Base-by-base conservation (phyloP, 768 basidiomycete species). In the Tricholoma furcatifolium region DNA sequence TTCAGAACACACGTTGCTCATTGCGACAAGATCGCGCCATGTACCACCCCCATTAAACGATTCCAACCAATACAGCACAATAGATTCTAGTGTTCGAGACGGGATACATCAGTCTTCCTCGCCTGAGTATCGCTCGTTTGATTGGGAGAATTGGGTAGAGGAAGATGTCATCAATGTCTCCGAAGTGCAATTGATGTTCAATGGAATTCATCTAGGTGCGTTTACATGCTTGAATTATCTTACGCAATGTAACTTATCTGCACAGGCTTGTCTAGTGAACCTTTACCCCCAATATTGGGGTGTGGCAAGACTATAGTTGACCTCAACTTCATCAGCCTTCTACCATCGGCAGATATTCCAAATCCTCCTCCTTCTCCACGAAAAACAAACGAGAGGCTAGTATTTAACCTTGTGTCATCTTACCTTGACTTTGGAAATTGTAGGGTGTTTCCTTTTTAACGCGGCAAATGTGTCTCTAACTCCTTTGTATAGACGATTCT, bases 351-450 rank as follows among this genome's bases (percentile, higher is more conserved):
- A 17, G 49, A 58, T 39, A 35, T 17, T n/a, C 45, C 39, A 41
- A 48, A 51, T 12, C 20, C 35, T 23, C 43, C 55, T 43, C 48
- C 42, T 38, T 62, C 58, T 14, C 60, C 56, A 31, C 54, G 47
- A 53, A 50, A 55, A 57, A 32, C 38, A 51, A 53, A 54, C 17
- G 72, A 64, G 50, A 68, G 44, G 20, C 68, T 60, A 20, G 70
- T 53, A 36, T 65, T 82, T 9, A 81, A 78, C 58, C 65, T 90
- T 6, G 72, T 77, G 9, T 73, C 76, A 18, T 78, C 73, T 45
- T 81, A 75, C 54, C 65, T 85, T n/a, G 78, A 88, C 53, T 82
- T 84, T 43, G 77, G 75, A 43, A 77, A 84, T 54, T 85, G 87
- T 88, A 65, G 56, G 80, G 56, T 34, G 50, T 31, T 41, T 23